A percentile compares a stretch with the other conserved stretches of the same genome.
Evolutionary conservation across 1,284 basidiomycete species (phyloP).

Genomic region (Sanghuangporus sanghuang): DNA sequence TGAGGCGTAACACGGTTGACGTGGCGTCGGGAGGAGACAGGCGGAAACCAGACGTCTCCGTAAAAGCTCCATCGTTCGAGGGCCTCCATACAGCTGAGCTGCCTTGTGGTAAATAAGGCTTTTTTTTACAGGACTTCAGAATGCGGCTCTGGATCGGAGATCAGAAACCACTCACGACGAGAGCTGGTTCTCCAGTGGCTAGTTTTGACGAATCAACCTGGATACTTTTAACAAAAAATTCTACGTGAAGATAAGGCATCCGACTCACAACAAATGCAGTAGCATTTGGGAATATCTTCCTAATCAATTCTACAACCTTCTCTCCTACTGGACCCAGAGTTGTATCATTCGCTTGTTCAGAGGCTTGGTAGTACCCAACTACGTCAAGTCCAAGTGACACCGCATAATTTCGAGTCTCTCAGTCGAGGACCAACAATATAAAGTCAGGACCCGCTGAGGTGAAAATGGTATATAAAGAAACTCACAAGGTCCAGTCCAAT

Average conservation of each 20-base stretch:
- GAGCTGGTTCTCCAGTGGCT: slow-evolving; percentile 42
- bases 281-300: slow-evolving; percentile 45
- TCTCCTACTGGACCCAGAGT: slow-evolving; percentile 61
- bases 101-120: slow-evolving; percentile 45
- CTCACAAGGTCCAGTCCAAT: slow-evolving; percentile 69
- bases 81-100: slow-evolving; percentile 41
- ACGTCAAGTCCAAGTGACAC: slow-evolving; percentile 42
- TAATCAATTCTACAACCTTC: slow-evolving; percentile 48
- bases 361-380: slow-evolving; percentile 72
- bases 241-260: neutral
- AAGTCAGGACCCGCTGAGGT: neutral
- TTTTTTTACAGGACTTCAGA: neutral
- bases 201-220: slow-evolving; percentile 56
- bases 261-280: slow-evolving; percentile 58
- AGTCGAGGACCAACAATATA: neutral
- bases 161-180: slow-evolving; percentile 42
- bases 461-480: slow-evolving; percentile 12
- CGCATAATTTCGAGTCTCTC: slow-evolving; percentile 53
- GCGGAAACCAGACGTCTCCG: slow-evolving; percentile 39
- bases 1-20: slow-evolving; percentile 39
- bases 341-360: slow-evolving; percentile 52
- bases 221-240: slow-evolving; percentile 7
- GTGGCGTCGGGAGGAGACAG: slow-evolving; percentile 41
- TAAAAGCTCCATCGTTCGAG: slow-evolving; percentile 34
- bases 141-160: neutral